Evolutionary conservation across 495 filamentous ascomycete species (phyloP).

Genomic region (Amniculicola lignicola): DNA sequence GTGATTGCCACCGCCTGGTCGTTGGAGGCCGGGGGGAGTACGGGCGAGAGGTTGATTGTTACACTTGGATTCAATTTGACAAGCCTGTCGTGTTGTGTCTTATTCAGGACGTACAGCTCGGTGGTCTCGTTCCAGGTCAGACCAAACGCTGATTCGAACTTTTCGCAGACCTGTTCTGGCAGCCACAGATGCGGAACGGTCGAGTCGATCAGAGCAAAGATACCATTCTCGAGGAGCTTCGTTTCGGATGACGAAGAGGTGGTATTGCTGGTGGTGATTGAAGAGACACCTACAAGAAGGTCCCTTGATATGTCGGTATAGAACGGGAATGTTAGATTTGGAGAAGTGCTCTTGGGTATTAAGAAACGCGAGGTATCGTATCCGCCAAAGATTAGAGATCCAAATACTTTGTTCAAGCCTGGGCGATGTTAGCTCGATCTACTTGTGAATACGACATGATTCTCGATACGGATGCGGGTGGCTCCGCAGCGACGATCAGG

Average conservation of each 20-base stretch:
- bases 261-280: constrained; percentile 38
- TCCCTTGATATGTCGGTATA: constrained; percentile 49
- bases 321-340: constrained; percentile 47
- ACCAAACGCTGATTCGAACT: constrained; percentile 53
- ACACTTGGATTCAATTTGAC: constrained; percentile 49
- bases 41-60: constrained; percentile 49
- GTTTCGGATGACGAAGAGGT: not conserved
- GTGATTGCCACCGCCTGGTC: constrained; percentile 48
- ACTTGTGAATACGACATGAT: no score
- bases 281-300: constrained; percentile 48
- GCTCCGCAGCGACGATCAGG: no score
- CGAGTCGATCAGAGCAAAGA: constrained; percentile 49
- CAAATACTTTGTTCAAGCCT: constrained; percentile 50
- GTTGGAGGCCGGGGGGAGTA: constrained; percentile 36
- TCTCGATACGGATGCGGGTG: no score
- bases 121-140: constrained; percentile 45
- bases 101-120: constrained; percentile 50
- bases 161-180: constrained; percentile 48
- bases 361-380: constrained; percentile 53
- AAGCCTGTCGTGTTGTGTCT: constrained; percentile 42
- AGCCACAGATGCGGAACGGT: constrained; percentile 54
- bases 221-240: constrained; percentile 31
- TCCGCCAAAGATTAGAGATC: constrained; percentile 54
- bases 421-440: constrained; percentile 35
- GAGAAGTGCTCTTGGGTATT: constrained; percentile 42